A percentile compares a stretch with the other conserved stretches of the same genome.
Conservation (phyloP, 306 rosid genomes). For the Nissolia schottii region DNA sequence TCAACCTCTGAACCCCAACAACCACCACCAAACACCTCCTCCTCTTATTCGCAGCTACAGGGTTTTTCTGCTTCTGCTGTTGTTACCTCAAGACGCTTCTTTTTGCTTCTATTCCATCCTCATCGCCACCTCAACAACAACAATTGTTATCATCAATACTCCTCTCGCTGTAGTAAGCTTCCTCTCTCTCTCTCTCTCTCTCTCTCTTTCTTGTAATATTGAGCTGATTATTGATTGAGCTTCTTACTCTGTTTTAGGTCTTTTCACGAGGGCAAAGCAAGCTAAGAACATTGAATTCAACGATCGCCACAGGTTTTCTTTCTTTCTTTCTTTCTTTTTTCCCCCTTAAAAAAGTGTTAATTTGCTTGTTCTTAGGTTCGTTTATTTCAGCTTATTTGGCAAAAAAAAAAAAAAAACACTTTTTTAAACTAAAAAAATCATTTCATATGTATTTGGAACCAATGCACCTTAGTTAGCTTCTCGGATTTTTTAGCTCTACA, state of each 20-base stretch:
- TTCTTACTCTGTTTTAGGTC: constrained; percentile 34
- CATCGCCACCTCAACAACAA: neutral
- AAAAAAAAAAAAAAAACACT: too few relatives aligned
- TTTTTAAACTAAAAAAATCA: too few relatives aligned
- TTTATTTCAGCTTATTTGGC: too few relatives aligned
- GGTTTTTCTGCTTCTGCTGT: neutral
- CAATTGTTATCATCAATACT: constrained; percentile 30
- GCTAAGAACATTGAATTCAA: constrained; percentile 47
- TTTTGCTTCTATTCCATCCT: constrained; percentile 27
- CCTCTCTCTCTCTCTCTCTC: neutral
- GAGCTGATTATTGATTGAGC: neutral
- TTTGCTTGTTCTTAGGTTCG: neutral
- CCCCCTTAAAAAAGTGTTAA: neutral
- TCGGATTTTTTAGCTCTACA: too few relatives aligned
- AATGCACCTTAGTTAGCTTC: too few relatives aligned
- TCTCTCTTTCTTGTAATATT: neutral
- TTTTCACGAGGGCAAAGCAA: constrained; percentile 79
- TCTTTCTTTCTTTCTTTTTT: neutral
- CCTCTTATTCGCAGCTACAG: neutral
- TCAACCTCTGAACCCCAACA: neutral
- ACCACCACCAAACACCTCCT: constrained; percentile 16
- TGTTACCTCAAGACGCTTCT: constrained; percentile 26
- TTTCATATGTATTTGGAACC: too few relatives aligned
- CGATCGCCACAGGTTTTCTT: constrained; percentile 80
- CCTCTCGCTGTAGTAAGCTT: constrained; percentile 47